These are phyloP conservation scores for Penicillium sp. DNA, from an alignment of 2,329 filamentous ascomycete species.

Conservation along the genomic window DNA sequence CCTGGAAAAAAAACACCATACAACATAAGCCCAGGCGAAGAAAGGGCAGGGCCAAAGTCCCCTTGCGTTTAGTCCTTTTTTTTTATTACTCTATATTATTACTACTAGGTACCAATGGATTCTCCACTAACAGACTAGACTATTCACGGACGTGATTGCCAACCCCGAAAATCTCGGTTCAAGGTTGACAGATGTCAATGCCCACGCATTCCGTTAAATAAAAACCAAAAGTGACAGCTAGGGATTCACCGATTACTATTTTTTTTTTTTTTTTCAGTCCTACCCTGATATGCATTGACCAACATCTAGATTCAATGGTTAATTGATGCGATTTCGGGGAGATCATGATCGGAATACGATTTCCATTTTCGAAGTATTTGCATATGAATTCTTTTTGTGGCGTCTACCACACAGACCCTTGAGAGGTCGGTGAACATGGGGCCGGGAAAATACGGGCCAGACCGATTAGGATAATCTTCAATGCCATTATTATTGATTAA, in stretches of 20 bases:
- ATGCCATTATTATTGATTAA: neutral
- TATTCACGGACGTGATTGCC: neutral
- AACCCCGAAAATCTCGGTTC: neutral
- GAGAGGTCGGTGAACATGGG: slow-evolving; percentile 14
- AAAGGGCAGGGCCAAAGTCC: neutral
- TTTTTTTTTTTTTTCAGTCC: neutral
- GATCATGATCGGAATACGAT: slow-evolving; percentile 7
- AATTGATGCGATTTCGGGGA: neutral
- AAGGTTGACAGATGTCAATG: slow-evolving; percentile 8
- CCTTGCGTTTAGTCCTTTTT: slow-evolving; percentile 4
- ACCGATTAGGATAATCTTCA: neutral
- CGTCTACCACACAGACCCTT: slow-evolving; percentile 11
- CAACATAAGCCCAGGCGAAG: neutral
- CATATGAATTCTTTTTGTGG: slow-evolving; percentile 6
- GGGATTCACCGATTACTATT: neutral
- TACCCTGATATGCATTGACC: slow-evolving; percentile 5
- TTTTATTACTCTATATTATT: neutral
- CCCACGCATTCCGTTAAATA: neutral
- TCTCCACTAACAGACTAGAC: neutral
- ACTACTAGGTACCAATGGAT: neutral
- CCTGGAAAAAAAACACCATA: neutral
- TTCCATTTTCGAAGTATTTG: slow-evolving; percentile 1
- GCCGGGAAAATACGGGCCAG: slow-evolving; percentile 21
- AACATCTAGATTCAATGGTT: neutral
- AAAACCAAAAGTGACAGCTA: neutral